These are phyloP conservation scores for Pythium insidiosum DNA, from an alignment of 352 stramenopile species.

Conservation along the genomic window DNA sequence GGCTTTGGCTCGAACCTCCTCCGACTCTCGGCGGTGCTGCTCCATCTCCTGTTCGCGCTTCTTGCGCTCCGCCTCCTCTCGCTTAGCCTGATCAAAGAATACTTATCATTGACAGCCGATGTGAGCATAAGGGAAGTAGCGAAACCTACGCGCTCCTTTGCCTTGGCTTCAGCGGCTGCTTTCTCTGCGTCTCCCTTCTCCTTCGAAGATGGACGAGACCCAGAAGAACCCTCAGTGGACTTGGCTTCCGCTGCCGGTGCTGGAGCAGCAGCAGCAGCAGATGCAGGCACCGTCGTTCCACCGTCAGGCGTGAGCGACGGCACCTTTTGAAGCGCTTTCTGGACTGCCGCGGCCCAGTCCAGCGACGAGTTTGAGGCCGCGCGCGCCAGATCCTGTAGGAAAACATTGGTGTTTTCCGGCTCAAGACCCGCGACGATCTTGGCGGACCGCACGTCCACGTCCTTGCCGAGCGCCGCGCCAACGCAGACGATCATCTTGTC, in stretches of 20 bases:
- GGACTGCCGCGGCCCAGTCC: slow-evolving; percentile 58
- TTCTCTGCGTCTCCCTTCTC: slow-evolving; percentile 27
- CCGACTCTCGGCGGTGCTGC: slow-evolving; percentile 5
- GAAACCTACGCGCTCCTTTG: slow-evolving; percentile 26
- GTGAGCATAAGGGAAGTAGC: too few species aligned
- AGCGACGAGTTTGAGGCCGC: slow-evolving; percentile 48
- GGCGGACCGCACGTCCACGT: slow-evolving; percentile 65
- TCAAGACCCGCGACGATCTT: slow-evolving; percentile 86
- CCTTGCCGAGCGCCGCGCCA: slow-evolving; percentile 42
- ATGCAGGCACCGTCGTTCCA: slow-evolving; percentile 10
- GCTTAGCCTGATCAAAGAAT: too few species aligned
- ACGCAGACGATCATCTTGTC: slow-evolving; percentile 86
- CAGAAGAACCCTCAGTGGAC: slow-evolving; percentile 9
- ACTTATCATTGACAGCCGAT: too few species aligned
- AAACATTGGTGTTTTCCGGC: slow-evolving; percentile 77
- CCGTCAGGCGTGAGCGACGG: slow-evolving; percentile 54
- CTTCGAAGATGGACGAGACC: slow-evolving; percentile 33
- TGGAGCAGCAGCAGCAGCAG: slow-evolving; percentile 4
- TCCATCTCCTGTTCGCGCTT: slow-evolving; percentile 6
- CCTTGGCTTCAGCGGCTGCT: slow-evolving; percentile 38
- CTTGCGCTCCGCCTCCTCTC: slow-evolving; percentile 22
- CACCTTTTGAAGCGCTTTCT: slow-evolving; percentile 52
- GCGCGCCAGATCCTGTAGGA: slow-evolving; percentile 61
- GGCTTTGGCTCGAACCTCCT: slow-evolving; percentile 11
- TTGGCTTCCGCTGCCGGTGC: slow-evolving; percentile 17